Conservation (phyloP, 352 stramenopile species). For the Stramenopiles sp. region DNA sequence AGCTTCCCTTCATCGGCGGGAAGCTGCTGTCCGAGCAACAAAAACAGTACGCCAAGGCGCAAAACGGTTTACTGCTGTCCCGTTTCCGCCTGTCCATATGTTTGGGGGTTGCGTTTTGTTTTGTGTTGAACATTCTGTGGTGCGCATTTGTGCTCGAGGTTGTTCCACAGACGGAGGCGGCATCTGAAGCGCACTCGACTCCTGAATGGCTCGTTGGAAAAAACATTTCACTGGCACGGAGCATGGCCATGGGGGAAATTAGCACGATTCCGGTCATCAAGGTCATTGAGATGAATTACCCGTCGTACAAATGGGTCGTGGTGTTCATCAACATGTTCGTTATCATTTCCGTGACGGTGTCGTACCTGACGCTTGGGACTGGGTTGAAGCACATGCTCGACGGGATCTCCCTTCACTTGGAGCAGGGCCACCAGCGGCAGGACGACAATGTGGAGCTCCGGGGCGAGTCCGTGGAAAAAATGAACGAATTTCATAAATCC, state of each 20-base stretch:
- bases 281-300: slow-evolving; percentile 12
- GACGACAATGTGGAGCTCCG: too few species aligned
- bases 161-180: slow-evolving; percentile 15
- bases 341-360: slow-evolving; percentile 15
- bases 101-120: slow-evolving; percentile 13
- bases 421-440: too few species aligned
- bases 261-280: slow-evolving; percentile 14
- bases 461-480: background rate
- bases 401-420: background rate
- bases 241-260: slow-evolving; percentile 13
- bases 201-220: too few species aligned
- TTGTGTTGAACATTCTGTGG: slow-evolving; percentile 16
- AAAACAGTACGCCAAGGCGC: background rate
- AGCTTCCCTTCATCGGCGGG: background rate
- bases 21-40: background rate
- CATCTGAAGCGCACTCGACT: background rate
- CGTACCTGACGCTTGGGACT: slow-evolving; percentile 17
- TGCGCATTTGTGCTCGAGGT: slow-evolving; percentile 15
- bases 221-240: slow-evolving; percentile 14
- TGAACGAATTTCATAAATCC: background rate
- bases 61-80: background rate
- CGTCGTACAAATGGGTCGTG: slow-evolving; percentile 14
- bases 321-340: slow-evolving; percentile 12
- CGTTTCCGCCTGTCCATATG: slow-evolving; percentile 11
- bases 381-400: slow-evolving; percentile 19